Base-by-base conservation (phyloP, 805 yeast genomes). In the Yueomyces sinensis region DNA sequence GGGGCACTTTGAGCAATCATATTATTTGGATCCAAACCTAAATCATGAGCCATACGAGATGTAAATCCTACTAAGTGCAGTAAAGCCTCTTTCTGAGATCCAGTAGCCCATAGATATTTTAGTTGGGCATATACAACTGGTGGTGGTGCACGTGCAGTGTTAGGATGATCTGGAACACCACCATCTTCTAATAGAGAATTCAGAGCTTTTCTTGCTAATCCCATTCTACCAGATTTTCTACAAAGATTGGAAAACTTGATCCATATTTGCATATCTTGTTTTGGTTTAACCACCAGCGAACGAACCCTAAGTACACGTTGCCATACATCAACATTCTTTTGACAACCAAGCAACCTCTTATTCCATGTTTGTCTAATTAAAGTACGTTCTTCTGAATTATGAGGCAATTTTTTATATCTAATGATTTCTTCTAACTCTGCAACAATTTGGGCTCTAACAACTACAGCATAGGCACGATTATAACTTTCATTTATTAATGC, bases 271-370 rank as follows among this genome's bases (percentile, higher is more conserved):
- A 87, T 81, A 52, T 91, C 96, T 49, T 91, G 94, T 44, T 87
- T 83, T 2, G 98, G 99, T 42, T 80, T 79, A 31, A 91, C 82
- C 13, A 91, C 97, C 32, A 91, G 65, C 0, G 96, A 89, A 37
- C 98, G 69, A 2, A 89, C 95, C 53, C 87, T 82, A 40, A 91
- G 67, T 74, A 91, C 78, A 50, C 96, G 68, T 55, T 89, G 96
- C 98, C 99, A 91, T n/a, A 87, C 86, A 59, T 91, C 99, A 34
- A 91, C 97, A 59, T 91, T 91, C 46, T 91, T 70, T 59, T 91
- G 98, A 51, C 96, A 86, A 2, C 97, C 97, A 40, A 83, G 62
- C 33, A 91, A 63, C 47, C 99, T 71, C 34, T 82, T 82, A 50
- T 82, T 84, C 98, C 98, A 93, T 0, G 97, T 89, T 45, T 78